A percentile compares a stretch with the other conserved stretches of the same genome.
Conservation (phyloP, 345 rosid genomes). For the Lenwebbia sp. region DNA sequence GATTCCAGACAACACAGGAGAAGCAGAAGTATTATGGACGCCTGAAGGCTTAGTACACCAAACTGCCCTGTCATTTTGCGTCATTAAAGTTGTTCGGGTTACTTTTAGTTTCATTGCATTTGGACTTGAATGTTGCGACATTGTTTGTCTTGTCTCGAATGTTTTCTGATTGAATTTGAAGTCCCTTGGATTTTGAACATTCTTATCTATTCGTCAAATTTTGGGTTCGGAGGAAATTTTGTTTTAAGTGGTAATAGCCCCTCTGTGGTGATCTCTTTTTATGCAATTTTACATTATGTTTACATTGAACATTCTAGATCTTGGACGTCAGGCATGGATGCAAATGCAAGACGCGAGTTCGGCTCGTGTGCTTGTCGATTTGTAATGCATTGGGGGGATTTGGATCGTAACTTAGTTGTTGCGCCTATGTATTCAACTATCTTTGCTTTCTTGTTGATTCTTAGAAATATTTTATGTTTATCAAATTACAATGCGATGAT, state of each 20-base stretch:
- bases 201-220: background rate
- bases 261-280: background rate
- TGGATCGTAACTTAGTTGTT: background rate
- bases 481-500: background rate
- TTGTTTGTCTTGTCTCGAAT: background rate
- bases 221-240: background rate
- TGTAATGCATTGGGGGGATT: background rate
- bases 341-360: background rate
- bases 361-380: background rate
- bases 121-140: background rate
- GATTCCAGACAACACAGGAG: slow-evolving; percentile 62
- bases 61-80: background rate
- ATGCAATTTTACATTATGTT: background rate
- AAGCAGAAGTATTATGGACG: slow-evolving; percentile 51
- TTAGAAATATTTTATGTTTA: background rate
- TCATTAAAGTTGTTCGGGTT: background rate
- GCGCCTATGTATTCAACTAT: background rate
- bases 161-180: background rate
- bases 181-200: background rate
- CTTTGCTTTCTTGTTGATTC: background rate
- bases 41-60: slow-evolving; percentile 30
- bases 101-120: background rate
- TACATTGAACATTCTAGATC: background rate
- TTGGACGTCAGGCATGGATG: background rate
- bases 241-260: background rate